A percentile compares a stretch with the other conserved stretches of the same genome.
phyloP scores from a whole-genome alignment of 129 eudicot genomes.

The Helianthus annuus region DNA sequence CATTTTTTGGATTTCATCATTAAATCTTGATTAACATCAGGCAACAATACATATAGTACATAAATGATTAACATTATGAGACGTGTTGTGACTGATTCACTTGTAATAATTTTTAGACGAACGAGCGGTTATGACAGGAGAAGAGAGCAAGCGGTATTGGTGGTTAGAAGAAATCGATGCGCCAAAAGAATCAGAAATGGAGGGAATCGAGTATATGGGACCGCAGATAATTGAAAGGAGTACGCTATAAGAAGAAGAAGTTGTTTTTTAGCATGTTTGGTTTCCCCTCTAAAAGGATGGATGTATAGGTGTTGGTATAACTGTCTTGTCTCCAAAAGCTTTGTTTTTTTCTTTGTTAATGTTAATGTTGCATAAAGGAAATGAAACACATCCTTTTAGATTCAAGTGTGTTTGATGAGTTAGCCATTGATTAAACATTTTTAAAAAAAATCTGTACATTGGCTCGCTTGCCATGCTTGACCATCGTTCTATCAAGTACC shows the following conservation, averaged over 20 bases:
- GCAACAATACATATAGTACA: too few relatives aligned
- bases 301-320: slow-evolving; percentile 5
- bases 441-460: too few relatives aligned
- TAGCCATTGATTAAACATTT: too few relatives aligned
- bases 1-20: background rate
- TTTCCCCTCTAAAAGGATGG: background rate
- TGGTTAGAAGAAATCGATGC: slow-evolving; percentile 77
- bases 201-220: slow-evolving; percentile 62
- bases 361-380: slow-evolving; percentile 3
- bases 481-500: too few relatives aligned
- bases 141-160: slow-evolving; percentile 35
- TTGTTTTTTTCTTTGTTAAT: background rate
- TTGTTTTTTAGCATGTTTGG: background rate
- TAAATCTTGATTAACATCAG: background rate
- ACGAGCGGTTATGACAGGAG: slow-evolving; percentile 23
- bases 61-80: too few relatives aligned
- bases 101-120: slow-evolving; percentile 31
- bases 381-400: background rate
- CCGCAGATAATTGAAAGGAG: slow-evolving; percentile 50
- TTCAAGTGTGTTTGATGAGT: too few relatives aligned
- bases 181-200: slow-evolving; percentile 75
- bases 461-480: too few relatives aligned
- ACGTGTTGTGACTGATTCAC: background rate
- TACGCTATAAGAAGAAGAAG: background rate
- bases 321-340: background rate